Base-by-base conservation (phyloP, 2,329 filamentous ascomycete species). In the Camptophora hylomeconis region DNA sequence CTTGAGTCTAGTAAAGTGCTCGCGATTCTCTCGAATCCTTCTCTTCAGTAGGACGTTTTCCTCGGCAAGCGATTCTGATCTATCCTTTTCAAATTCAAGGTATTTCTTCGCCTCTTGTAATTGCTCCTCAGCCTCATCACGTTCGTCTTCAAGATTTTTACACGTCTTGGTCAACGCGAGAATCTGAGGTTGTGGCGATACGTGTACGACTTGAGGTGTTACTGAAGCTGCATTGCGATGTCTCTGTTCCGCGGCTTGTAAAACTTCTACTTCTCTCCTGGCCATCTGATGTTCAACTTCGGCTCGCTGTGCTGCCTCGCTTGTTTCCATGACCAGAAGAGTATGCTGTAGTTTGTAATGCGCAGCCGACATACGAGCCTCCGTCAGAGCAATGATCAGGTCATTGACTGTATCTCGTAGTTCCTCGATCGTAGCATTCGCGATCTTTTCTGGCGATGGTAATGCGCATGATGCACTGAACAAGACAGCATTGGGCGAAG, bases 321-420 rank as follows among this genome's bases (percentile, higher is more conserved):
- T 75, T 31, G 80, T 84, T 47, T 92, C 82, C 40, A 94, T 75
- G 28, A 72, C 75, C 16, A 92, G 67, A 47, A 94, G 69, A 44
- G 78, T 84, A 49, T 86, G 80, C 52, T 94, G 87, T 31, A 95
- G 62, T 56, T 89, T 92, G 59, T 89, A 79, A 51, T 94, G 86
- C 17, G 86, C 80, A 10, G 80, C 76, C 35, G 86, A 80, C 61
- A 84, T 86, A 47, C 89, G 81, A 32, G 72, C 66, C 41, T 79
- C 73, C 38, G 67, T 62, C n/a, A 73, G 51, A 10, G 67, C 59
- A 7, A 55, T 52, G 15, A 68, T 58, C 8, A 76, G 56, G 13
- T 61, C 60, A 52, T 60, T 57, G 18, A 69, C 60, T 45, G 72
- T 70, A 24, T 49, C 50, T 14, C 68, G 63, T 26, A 75, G 53